Evolutionary conservation across 495 filamentous ascomycete genomes (phyloP), one percentile per base, ranked within the genome.

Genomic region (Penicillium canariense): DNA sequence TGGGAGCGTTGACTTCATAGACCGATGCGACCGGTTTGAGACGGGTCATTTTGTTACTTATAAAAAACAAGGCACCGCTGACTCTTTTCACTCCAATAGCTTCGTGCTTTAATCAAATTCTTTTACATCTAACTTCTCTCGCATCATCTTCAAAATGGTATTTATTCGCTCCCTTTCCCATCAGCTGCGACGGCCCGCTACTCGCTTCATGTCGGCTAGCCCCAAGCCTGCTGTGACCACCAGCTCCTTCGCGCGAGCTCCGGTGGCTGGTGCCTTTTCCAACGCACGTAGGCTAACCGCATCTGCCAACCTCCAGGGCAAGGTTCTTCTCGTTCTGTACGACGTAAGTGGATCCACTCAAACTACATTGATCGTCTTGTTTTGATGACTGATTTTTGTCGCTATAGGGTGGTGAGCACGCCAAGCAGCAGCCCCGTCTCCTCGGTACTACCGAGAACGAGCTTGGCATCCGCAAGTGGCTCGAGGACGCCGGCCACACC

Each of bases 361-460:
- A 14, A 11, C 22, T 36, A 7, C 47, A 32, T 32, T 48, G 46
- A 48, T 25, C 5, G 1, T 15, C 12, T 18, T 30, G 11, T 30
- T 39, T 59, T 18, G 5, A 25, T 25, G 14, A 58, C 52, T 48
- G 39, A 56, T 68, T 9, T 63, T 48, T 22, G 14, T 25, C 17
- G 4, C 7, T 55, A 54, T 54, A 89, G 86, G 86, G 87, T 69
- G 70, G 77, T 61, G 76, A 82, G 68, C 86, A 89, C 75, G 84
- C 87, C 66, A 71, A 78, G 57, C 74, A 96, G 68, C 88, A 93
- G 62, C 91, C 92, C 48, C 80, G 80, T 58, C 83, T 98, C 50
- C 86, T 98, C 52, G 94, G 94, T 64, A 96, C 93, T 38, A 96
- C 89, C 48, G 91, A 98, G 81, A 97, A 97, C 73, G 94, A 98